Conservation (phyloP, 441 rosid genomes). For the Mallotus repandus region DNA sequence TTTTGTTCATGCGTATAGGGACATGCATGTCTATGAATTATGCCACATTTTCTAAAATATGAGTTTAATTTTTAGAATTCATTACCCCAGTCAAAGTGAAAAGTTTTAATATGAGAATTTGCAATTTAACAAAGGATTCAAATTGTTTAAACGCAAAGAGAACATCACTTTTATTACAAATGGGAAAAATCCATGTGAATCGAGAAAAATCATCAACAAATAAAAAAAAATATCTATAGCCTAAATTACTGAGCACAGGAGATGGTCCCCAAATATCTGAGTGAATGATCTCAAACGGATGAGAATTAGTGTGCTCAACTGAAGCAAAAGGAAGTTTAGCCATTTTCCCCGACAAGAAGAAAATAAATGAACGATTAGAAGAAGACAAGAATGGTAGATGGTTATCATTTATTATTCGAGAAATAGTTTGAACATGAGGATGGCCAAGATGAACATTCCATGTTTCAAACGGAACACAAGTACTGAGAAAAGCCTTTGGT, state of each 20-base stretch:
- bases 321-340: not conserved
- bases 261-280: not conserved
- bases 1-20: not conserved
- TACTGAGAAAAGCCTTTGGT: no score
- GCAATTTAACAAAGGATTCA: not conserved
- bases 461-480: no score
- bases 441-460: no score
- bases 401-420: no score
- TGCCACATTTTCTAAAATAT: no score
- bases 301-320: not conserved
- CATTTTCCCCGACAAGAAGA: no score
- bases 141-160: no score
- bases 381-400: no score
- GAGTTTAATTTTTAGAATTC: not conserved
- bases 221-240: not conserved
- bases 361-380: no score
- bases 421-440: no score
- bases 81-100: not conserved
- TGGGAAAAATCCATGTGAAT: not conserved
- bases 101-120: not conserved
- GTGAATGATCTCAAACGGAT: not conserved
- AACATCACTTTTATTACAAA: not conserved
- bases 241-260: not conserved
- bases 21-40: no score
- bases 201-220: not conserved